phyloP scores from a whole-genome alignment of 495 filamentous ascomycete genomes.

The Penicillium parvum region DNA sequence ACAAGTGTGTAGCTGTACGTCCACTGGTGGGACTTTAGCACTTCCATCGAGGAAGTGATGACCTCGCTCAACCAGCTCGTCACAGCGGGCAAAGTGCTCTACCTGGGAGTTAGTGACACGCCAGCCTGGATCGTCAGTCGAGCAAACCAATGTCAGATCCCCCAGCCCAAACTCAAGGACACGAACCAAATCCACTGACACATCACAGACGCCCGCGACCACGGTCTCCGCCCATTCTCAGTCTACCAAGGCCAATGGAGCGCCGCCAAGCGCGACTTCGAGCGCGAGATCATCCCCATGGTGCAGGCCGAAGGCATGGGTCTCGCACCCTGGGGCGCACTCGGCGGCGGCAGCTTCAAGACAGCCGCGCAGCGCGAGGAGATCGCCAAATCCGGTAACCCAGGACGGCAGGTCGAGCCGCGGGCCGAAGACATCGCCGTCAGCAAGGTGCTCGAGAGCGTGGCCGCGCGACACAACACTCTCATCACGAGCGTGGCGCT shows the following conservation, averaged over 20 bases:
- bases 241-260: slow-evolving; percentile 67
- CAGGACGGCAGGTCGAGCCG: slow-evolving; percentile 14
- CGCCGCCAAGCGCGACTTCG: slow-evolving; percentile 58
- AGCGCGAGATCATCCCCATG: slow-evolving; percentile 70
- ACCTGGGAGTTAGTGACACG: slow-evolving; percentile 42
- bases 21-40: slow-evolving; percentile 46
- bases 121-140: slow-evolving; percentile 65
- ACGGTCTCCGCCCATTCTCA: slow-evolving; percentile 59
- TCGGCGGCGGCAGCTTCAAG: slow-evolving; percentile 52
- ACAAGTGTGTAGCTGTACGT: slow-evolving; percentile 16
- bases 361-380: slow-evolving; percentile 19
- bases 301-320: slow-evolving; percentile 63
- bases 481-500: slow-evolving; percentile 51
- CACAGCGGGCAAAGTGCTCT: slow-evolving; percentile 40
- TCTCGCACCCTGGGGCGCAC: slow-evolving; percentile 57
- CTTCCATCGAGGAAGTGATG: slow-evolving; percentile 44
- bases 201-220: slow-evolving; percentile 52
- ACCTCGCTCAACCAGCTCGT: slow-evolving; percentile 37
- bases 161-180: not conserved
- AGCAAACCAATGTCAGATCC: slow-evolving; percentile 49
- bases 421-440: slow-evolving; percentile 29
- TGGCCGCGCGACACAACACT: slow-evolving; percentile 54
- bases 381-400: slow-evolving; percentile 15
- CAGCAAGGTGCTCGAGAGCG: slow-evolving; percentile 52
- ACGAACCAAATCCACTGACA: not conserved